Percentiles rank a stretch among this genome's conserved stretches.
Evolutionary conservation across 192 early-diverging fungal genomes (phyloP).

Genomic region (Gamsiella multidivaricata): DNA sequence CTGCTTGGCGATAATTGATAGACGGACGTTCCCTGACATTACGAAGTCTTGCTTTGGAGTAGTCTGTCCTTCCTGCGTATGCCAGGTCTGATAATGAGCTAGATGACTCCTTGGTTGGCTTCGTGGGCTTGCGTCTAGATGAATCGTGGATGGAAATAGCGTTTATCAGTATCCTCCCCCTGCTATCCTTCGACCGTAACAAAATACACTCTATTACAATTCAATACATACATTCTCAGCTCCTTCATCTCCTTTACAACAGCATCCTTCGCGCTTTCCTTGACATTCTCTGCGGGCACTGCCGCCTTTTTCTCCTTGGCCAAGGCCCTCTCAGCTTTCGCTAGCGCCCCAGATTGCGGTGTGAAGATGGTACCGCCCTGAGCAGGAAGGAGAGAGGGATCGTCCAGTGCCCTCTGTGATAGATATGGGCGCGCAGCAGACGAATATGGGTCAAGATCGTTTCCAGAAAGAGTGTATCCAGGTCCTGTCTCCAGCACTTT

Average conservation of each 20-base stretch:
- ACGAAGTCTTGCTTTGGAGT: constrained; percentile 66
- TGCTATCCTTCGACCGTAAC: no score
- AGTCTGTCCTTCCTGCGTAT: constrained; percentile 65
- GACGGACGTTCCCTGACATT: constrained; percentile 55
- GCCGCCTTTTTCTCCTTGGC: constrained; percentile 31
- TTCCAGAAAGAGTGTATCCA: constrained; percentile 87
- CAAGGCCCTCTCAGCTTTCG: constrained; percentile 37
- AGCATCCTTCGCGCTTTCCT: constrained; percentile 19
- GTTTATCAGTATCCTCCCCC: neutral
- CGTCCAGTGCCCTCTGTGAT: constrained; percentile 38
- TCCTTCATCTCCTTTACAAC: constrained; percentile 36
- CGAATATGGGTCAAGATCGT: constrained; percentile 89
- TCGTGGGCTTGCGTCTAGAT: constrained; percentile 36
- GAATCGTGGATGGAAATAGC: no score
- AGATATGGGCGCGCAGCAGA: constrained; percentile 87
- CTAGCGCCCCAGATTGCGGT: constrained; percentile 12
- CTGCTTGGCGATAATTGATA: constrained; percentile 55
- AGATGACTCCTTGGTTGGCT: constrained; percentile 23
- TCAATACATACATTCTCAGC: constrained; percentile 30
- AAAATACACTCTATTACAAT: neutral
- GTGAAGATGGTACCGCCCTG: constrained; percentile 43
- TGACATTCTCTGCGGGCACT: constrained; percentile 8
- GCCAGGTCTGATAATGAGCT: constrained; percentile 25
- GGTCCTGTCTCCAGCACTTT: constrained; percentile 79
- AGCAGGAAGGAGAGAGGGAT: constrained; percentile 23